Evolutionary conservation across 2,329 filamentous ascomycete genomes (phyloP).

Genomic region (Macrophomina phaseolina): DNA sequence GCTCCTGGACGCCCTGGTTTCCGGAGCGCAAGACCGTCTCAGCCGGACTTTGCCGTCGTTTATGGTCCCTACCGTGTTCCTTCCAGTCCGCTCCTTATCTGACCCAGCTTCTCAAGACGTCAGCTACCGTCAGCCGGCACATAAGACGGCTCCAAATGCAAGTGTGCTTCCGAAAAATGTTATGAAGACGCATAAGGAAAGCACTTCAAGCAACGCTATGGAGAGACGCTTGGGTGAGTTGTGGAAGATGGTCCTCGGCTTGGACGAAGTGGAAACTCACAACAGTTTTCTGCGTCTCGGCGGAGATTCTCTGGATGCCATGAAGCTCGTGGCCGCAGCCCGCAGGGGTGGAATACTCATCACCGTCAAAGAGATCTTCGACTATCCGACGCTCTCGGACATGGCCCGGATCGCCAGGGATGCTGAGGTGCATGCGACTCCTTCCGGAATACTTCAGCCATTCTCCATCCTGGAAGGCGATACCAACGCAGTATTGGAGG

Average conservation of each 20-base stretch:
- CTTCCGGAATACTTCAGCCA: background rate
- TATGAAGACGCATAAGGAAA: conserved; percentile 29
- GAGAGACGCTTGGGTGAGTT: conserved; percentile 35
- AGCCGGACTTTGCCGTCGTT: conserved; percentile 39
- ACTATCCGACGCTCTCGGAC: conserved; percentile 49
- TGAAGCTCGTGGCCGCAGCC: conserved; percentile 60
- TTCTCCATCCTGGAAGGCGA: background rate
- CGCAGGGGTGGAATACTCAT: conserved; percentile 56
- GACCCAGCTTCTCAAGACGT: conserved; percentile 40
- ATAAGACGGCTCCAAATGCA: background rate
- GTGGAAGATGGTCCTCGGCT: conserved; percentile 37
- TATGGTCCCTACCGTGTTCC: conserved; percentile 43
- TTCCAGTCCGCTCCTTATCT: conserved; percentile 45
- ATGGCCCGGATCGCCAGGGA: conserved; percentile 51
- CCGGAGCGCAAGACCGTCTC: conserved; percentile 36
- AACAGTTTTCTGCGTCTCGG: conserved; percentile 55
- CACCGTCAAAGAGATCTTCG: conserved; percentile 63
- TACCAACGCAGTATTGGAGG: background rate
- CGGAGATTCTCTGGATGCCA: conserved; percentile 55
- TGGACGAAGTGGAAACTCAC: conserved; percentile 42
- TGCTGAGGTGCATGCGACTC: background rate
- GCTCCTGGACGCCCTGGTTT: background rate
- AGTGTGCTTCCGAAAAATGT: conserved; percentile 32
- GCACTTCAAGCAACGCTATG: conserved; percentile 33
- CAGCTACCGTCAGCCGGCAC: background rate